Conservation (phyloP, 306 rosid genomes). For the Inga laurina region DNA sequence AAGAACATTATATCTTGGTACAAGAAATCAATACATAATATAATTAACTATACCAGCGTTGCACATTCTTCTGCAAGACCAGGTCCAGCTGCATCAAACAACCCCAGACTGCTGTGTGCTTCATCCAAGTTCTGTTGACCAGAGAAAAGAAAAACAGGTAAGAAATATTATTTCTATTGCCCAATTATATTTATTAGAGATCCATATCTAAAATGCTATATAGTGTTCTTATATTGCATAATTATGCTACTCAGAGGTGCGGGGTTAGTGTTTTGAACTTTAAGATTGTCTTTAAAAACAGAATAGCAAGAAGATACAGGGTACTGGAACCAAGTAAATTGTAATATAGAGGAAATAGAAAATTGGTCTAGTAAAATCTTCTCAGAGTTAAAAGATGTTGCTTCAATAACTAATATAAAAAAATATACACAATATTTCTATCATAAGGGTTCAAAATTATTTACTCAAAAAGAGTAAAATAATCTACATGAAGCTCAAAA, state of each 20-base stretch:
- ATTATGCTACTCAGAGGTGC: neutral
- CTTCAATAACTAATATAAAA: neutral
- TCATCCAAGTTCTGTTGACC: slow-evolving; percentile 85
- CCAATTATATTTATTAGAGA: neutral
- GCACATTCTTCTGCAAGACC: slow-evolving; percentile 99
- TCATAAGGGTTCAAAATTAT: slow-evolving; percentile 16
- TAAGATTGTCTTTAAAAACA: neutral
- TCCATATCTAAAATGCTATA: neutral
- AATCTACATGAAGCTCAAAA: neutral
- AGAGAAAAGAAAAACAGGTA: slow-evolving; percentile 30
- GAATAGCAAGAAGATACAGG: neutral
- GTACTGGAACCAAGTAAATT: neutral
- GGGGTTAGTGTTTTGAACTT: slow-evolving; percentile 13
- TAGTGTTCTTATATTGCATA: slow-evolving; percentile 16
- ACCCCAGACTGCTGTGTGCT: slow-evolving; percentile 93
- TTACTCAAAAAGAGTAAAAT: neutral
- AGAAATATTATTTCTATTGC: slow-evolving; percentile 13
- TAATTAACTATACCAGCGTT: slow-evolving; percentile 59
- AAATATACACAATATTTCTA: neutral
- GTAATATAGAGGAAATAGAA: neutral
- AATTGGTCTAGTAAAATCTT: neutral
- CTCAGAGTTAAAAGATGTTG: neutral
- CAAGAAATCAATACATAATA: slow-evolving; percentile 6
- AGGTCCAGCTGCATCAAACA: slow-evolving; percentile 98
- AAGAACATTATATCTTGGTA: neutral